A percentile compares a stretch with the other conserved stretches of the same genome.
These are phyloP conservation scores for Hypoxylon crocopeplum DNA, from an alignment of 495 filamentous ascomycete species.

Conservation along the genomic window DNA sequence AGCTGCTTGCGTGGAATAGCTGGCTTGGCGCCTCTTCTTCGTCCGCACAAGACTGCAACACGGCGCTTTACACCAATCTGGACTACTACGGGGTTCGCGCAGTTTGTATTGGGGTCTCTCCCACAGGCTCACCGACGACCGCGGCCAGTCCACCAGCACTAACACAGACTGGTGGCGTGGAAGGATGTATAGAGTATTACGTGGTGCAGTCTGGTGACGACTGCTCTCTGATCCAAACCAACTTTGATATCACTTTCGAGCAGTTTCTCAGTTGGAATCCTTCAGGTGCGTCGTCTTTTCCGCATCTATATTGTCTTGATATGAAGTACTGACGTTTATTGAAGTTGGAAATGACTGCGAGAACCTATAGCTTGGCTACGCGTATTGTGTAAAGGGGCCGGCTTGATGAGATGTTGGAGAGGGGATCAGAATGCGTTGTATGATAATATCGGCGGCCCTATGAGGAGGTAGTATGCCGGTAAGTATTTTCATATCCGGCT, in stretches of 20 bases:
- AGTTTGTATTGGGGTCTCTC: neutral
- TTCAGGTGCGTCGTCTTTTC: too few relatives aligned
- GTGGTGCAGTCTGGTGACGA: neutral
- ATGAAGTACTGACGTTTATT: too few relatives aligned
- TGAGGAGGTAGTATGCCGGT: too few relatives aligned
- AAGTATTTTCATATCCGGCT: too few relatives aligned
- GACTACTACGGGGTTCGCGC: neutral
- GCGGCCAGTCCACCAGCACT: neutral
- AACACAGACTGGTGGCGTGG: neutral
- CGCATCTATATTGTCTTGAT: too few relatives aligned
- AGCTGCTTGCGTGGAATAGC: slow-evolving; percentile 5
- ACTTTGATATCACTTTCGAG: neutral
- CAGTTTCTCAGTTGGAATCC: neutral
- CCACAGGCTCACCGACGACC: neutral
- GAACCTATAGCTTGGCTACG: too few relatives aligned
- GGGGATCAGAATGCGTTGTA: too few relatives aligned
- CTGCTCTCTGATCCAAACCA: neutral
- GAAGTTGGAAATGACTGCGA: too few relatives aligned
- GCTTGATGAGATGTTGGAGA: too few relatives aligned
- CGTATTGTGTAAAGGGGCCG: too few relatives aligned
- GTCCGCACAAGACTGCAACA: slow-evolving; percentile 2
- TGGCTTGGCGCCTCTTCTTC: neutral
- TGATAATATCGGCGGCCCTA: too few relatives aligned
- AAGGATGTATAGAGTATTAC: neutral
- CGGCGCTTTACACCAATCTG: neutral